phyloP scores from a whole-genome alignment of 352 stramenopile genomes.

The Phytophthora sp. region DNA sequence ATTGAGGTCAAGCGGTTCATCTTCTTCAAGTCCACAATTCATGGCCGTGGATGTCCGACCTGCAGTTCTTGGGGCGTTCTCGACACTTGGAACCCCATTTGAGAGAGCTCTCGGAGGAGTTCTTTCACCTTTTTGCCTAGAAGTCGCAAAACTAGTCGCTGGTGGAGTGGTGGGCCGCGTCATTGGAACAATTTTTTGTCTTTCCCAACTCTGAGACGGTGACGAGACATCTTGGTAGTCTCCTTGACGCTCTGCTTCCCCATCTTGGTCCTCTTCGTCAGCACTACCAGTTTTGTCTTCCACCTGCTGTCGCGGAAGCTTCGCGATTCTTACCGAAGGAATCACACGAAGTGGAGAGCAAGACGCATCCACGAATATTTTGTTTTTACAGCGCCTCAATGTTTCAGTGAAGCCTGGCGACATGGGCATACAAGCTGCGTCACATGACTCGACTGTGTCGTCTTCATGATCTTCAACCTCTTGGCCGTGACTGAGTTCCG shows the following conservation, averaged over 20 bases:
- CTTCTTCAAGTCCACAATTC: conserved; percentile 22
- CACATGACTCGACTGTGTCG: not conserved
- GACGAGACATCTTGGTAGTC: conserved; percentile 19
- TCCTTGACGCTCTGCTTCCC: conserved; percentile 1
- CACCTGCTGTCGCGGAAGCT: not conserved
- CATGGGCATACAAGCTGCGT: conserved; percentile 26
- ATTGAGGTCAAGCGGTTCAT: conserved; percentile 24
- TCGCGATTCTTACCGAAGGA: conserved; percentile 19
- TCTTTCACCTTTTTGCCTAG: conserved; percentile 10
- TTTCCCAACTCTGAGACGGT: conserved; percentile 10
- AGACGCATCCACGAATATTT: conserved; percentile 34
- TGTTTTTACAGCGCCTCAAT: conserved; percentile 24
- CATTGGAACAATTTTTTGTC: conserved; percentile 1
- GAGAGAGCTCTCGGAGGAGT: conserved; percentile 33
- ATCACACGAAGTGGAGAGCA: conserved; percentile 38
- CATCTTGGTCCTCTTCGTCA: conserved; percentile 5
- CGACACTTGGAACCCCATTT: conserved; percentile 13
- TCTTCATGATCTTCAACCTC: conserved; percentile 13
- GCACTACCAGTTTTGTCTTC: not conserved
- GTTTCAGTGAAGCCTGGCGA: conserved; percentile 5
- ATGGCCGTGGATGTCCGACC: conserved; percentile 3
- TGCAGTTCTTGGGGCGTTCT: not conserved
- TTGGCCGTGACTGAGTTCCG: conserved; percentile 1
- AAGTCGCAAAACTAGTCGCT: not conserved
- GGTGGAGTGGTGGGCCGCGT: conserved; percentile 4